Base-by-base conservation (phyloP, 176 grass and related monocot species). In the Musa acuminata region DNA sequence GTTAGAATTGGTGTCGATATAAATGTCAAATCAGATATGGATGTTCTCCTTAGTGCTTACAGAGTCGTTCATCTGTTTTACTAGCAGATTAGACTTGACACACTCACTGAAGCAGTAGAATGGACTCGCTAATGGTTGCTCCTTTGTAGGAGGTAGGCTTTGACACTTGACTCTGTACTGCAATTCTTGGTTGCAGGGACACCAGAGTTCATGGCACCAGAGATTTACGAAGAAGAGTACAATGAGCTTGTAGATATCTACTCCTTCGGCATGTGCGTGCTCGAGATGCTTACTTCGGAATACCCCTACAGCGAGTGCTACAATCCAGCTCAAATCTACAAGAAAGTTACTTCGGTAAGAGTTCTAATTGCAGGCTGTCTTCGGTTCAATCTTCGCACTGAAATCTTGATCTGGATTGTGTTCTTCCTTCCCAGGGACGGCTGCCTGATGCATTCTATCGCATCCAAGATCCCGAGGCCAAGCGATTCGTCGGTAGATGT, bases 291-390 rank as follows among this genome's bases (percentile, higher is more conserved):
- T 51, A 99, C 88, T 10, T 72, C 75, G 3, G 88, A 99, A 69
- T 99, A 89, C 76, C 95, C 95, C 6, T 99, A 99, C 64, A 64
- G 76, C 71, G 95, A 99, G 76, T 99, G 95, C 53, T 77, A 57
- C 11, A 99, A 99, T 76, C 90, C 95, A 1, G 95, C 95, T 8
- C 95, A 99, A 83, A 99, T 99, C 54, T 99, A 99, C 82, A 99
- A 89, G 84, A 99, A 99, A 84, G 95, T 99, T 69, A 89, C 90
- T 66, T 76, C 86, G 8, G 86, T 88, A 74, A 35, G 85, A 29
- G 11, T 50, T 72, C 8, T 77, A 16, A 27, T 2, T 2, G 26
- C 53, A 13, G 5, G 67, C 13, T 55, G 35, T 52, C 62, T n/a
- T 59, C 23, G 52, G 55, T 24, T 49, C 35, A 63, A 52, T 11